Evolutionary conservation across 2,329 filamentous ascomycete species (phyloP).

Genomic region (Botrytis elliptica): DNA sequence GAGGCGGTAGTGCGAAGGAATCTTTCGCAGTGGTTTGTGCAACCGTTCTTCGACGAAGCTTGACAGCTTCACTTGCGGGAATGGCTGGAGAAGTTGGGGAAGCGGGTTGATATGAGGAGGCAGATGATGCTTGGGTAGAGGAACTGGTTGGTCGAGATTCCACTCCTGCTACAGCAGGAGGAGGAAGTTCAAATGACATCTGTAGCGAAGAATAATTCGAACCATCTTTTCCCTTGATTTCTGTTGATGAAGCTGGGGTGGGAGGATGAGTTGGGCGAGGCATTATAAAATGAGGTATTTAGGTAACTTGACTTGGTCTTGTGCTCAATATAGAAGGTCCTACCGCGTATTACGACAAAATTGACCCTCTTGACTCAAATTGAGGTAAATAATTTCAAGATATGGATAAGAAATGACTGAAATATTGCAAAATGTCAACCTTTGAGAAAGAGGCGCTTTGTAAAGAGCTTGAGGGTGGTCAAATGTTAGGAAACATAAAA

Average conservation of each 20-base stretch:
- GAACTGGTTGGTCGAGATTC: slow-evolving; percentile 49
- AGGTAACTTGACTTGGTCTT: slow-evolving; percentile 22
- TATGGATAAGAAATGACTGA: background rate
- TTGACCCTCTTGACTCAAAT: background rate
- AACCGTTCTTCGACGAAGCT: slow-evolving; percentile 47
- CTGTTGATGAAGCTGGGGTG: slow-evolving; percentile 77
- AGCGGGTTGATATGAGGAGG: slow-evolving; percentile 50
- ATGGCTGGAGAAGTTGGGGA: slow-evolving; percentile 45
- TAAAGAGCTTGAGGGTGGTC: background rate
- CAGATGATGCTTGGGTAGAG: slow-evolving; percentile 45
- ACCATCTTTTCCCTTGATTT: slow-evolving; percentile 72
- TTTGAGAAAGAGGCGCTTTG: background rate
- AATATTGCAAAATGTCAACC: background rate
- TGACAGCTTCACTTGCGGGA: slow-evolving; percentile 44
- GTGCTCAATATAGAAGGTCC: slow-evolving; percentile 13
- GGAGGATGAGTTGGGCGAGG: slow-evolving; percentile 65
- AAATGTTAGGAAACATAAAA: background rate
- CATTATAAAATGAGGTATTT: slow-evolving; percentile 48
- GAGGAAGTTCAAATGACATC: slow-evolving; percentile 71
- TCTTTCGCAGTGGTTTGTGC: slow-evolving; percentile 48
- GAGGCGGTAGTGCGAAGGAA: slow-evolving; percentile 80
- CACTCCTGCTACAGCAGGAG: slow-evolving; percentile 63
- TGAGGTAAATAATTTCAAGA: background rate
- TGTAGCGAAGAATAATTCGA: slow-evolving; percentile 62
- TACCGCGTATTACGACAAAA: slow-evolving; percentile 1